Conservation (phyloP, 306 rosid genomes). For the Fragaria nilgerrensis region DNA sequence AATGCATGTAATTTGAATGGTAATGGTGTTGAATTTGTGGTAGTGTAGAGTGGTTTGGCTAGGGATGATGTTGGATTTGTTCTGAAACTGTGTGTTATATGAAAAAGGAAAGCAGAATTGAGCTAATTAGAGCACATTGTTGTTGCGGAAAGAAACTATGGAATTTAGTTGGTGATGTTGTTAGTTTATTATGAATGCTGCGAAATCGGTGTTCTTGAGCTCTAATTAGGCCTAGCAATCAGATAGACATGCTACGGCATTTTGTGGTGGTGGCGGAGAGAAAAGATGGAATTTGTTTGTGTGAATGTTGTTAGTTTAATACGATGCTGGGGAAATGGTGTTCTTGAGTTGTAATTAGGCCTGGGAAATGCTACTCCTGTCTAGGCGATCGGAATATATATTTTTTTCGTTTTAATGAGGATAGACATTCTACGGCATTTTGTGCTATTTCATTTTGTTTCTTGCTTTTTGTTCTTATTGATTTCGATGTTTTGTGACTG, state of each 20-base stretch:
- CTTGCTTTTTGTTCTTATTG: neutral
- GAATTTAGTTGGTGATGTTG: neutral
- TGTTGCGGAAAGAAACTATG: neutral
- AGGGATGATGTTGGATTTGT: constrained; percentile 1
- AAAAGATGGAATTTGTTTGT: neutral
- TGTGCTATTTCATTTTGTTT: neutral
- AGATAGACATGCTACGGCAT: neutral
- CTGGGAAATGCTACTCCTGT: neutral
- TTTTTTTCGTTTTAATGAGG: neutral
- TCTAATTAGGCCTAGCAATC: neutral
- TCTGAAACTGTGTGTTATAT: neutral
- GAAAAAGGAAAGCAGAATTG: neutral
- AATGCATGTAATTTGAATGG: neutral
- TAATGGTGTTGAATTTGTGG: neutral
- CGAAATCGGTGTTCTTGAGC: neutral
- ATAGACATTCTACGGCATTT: neutral
- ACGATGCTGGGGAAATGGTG: neutral
- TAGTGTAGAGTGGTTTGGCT: neutral
- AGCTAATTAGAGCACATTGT: neutral
- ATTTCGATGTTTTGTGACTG: constrained; percentile 7
- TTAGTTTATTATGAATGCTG: neutral
- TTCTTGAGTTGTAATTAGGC: neutral
- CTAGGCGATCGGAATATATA: neutral
- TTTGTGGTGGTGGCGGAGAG: neutral
- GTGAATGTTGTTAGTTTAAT: neutral